phyloP scores from a whole-genome alignment of 1,284 basidiomycete species.

The Sanguinoderma infundibulare region DNA sequence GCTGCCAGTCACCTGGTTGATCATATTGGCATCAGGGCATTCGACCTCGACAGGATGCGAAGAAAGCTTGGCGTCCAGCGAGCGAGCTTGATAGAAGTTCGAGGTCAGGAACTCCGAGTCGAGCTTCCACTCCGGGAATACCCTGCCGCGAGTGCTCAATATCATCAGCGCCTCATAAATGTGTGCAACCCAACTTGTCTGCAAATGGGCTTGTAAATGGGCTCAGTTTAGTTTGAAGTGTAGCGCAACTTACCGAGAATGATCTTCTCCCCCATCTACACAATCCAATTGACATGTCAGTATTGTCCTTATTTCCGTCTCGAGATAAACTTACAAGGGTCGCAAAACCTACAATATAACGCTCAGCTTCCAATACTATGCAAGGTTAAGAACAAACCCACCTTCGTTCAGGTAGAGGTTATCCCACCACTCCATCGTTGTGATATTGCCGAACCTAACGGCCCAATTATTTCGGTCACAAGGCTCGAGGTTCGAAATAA shows the following conservation, averaged over 20 bases:
- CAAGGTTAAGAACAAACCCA: constrained; percentile 30
- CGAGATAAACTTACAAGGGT: constrained; percentile 53
- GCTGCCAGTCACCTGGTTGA: constrained; percentile 64
- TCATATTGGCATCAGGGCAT: constrained; percentile 86
- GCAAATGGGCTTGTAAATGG: not conserved
- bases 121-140: constrained; percentile 81
- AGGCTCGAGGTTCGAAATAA: not conserved
- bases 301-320: too few species aligned
- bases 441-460: constrained; percentile 85
- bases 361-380: not conserved
- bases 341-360: constrained; percentile 75
- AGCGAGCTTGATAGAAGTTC: constrained; percentile 77
- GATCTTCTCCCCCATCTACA: constrained; percentile 89
- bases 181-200: constrained; percentile 50
- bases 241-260: constrained; percentile 66
- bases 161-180: not conserved
- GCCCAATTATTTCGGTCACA: not conserved
- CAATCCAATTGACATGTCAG: not conserved
- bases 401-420: constrained; percentile 87
- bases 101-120: constrained; percentile 72
- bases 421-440: constrained; percentile 96
- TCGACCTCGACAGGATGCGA: constrained; percentile 96
- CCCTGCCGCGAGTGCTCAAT: constrained; percentile 42
- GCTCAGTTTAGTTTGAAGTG: too few species aligned
- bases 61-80: constrained; percentile 88